A percentile compares a stretch with the other conserved stretches of the same genome.
These are phyloP conservation scores for Dactylellina parvicollis DNA, from an alignment of 2,329 filamentous ascomycete species.

Conservation along the genomic window DNA sequence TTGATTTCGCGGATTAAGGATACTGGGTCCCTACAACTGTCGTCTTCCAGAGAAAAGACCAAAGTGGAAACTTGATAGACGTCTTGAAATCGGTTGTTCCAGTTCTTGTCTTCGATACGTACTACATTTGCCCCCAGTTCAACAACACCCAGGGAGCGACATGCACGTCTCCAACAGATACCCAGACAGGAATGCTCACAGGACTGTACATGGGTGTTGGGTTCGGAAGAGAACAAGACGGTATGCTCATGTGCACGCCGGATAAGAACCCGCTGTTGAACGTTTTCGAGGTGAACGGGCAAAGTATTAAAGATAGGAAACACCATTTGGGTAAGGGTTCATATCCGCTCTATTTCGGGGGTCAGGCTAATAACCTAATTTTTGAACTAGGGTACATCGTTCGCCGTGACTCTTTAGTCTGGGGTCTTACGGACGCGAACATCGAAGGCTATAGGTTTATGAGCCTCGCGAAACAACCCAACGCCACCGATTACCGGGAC, in stretches of 20 bases:
- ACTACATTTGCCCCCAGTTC: conserved; percentile 34
- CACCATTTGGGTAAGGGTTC: conserved; percentile 21
- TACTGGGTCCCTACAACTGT: conserved; percentile 43
- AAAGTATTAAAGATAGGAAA: not conserved
- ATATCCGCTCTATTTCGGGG: not conserved
- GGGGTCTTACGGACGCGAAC: conserved; percentile 36
- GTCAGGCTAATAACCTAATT: no score
- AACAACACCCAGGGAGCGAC: conserved; percentile 19
- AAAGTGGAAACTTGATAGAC: conserved; percentile 4
- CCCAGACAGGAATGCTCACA: not conserved
- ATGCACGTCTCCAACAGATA: conserved; percentile 15
- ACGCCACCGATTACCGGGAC: conserved; percentile 20
- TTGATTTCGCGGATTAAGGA: no score
- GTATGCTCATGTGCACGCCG: conserved; percentile 43
- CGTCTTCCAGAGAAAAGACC: conserved; percentile 18
- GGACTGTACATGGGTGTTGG: conserved; percentile 49
- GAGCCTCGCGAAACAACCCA: conserved; percentile 31
- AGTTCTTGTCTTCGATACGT: conserved; percentile 31
- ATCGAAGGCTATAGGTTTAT: conserved; percentile 18
- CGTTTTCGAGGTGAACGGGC: conserved; percentile 27
- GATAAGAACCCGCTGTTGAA: conserved; percentile 51
- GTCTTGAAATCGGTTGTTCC: conserved; percentile 23
- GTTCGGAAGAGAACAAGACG: conserved; percentile 45
- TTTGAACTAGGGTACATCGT: conserved; percentile 48
- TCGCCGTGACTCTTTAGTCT: not conserved